phyloP scores from a whole-genome alignment of 2,329 filamentous ascomycete genomes.

The Pseudogymnoascus sp. region DNA sequence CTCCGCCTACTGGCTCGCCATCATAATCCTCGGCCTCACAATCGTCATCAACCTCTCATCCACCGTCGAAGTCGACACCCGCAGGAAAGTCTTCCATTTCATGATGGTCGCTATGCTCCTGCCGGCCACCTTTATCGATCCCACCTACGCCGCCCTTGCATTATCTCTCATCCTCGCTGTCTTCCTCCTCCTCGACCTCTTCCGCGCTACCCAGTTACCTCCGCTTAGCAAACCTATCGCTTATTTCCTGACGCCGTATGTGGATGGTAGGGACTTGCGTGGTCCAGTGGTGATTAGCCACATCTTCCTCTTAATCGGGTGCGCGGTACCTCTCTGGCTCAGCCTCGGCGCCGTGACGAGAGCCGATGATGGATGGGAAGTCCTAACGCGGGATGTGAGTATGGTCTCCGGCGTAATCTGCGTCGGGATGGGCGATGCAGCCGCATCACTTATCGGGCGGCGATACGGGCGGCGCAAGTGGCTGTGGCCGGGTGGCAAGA shows the following conservation, averaged over 20 bases:
- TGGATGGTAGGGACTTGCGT: constrained; percentile 85
- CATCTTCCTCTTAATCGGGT: constrained; percentile 91
- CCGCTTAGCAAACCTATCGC: constrained; percentile 82
- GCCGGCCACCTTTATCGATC: constrained; percentile 79
- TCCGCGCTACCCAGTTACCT: constrained; percentile 84
- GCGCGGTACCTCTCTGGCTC: constrained; percentile 90
- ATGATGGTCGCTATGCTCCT: constrained; percentile 97
- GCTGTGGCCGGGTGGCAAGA: constrained; percentile 96
- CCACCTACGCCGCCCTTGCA: constrained; percentile 71
- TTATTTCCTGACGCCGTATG: constrained; percentile 82
- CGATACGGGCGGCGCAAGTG: constrained; percentile 83
- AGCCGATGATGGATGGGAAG: constrained; percentile 64
- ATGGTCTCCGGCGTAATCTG: constrained; percentile 92
- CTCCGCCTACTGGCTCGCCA: constrained; percentile 61
- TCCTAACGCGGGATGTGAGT: constrained; percentile 64
- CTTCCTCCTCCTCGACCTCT: constrained; percentile 81
- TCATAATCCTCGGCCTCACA: constrained; percentile 63
- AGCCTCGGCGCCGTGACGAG: constrained; percentile 64
- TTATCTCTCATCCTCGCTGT: constrained; percentile 71
- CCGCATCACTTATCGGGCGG: constrained; percentile 80
- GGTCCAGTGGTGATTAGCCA: constrained; percentile 94
- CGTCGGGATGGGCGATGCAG: constrained; percentile 90
- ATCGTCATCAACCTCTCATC: constrained; percentile 67
- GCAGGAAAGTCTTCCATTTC: constrained; percentile 94
- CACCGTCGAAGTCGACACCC: constrained; percentile 85